Conservation (phyloP, 108 stramenopile genomes). For the Phaeodactylum tricornutum region DNA sequence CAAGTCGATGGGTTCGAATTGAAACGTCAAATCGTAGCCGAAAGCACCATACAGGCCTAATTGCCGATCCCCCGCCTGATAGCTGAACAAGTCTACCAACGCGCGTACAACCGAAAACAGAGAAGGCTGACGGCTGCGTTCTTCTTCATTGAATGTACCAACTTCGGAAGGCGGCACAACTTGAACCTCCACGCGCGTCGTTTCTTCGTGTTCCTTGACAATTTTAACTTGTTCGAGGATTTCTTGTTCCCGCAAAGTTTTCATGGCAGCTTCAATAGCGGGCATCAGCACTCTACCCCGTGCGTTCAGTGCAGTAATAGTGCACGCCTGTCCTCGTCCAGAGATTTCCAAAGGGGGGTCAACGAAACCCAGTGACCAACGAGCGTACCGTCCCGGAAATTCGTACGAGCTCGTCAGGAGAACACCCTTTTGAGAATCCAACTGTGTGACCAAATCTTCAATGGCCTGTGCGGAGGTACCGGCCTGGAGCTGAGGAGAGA, state of each 20-base stretch:
- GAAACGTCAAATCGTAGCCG: constrained; percentile 96
- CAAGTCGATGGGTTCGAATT: constrained; percentile 91
- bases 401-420: constrained; percentile 87
- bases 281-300: constrained; percentile 74
- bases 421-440: constrained; percentile 80
- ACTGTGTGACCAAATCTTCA: constrained; percentile 73
- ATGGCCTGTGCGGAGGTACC: constrained; percentile 45
- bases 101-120: constrained; percentile 88
- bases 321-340: constrained; percentile 70
- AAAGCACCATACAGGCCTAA: constrained; percentile 94
- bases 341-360: constrained; percentile 90
- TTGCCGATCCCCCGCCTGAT: constrained; percentile 81
- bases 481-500: constrained; percentile 7
- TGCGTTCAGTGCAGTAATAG: constrained; percentile 75
- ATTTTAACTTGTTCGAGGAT: constrained; percentile 30
- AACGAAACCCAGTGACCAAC: constrained; percentile 88
- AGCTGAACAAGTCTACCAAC: constrained; percentile 74
- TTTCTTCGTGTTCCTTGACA: constrained; percentile 7
- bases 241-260: constrained; percentile 36
- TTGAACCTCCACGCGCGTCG: constrained; percentile 35
- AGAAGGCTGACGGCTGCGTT: constrained; percentile 87
- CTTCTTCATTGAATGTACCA: constrained; percentile 88
- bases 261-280: constrained; percentile 72
- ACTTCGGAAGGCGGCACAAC: constrained; percentile 71
- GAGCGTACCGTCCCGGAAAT: constrained; percentile 92